Percentiles rank a stretch among this genome's conserved stretches.
These are phyloP conservation scores for Phytophthora multivora DNA, from an alignment of 352 stramenopile species.

Conservation along the genomic window DNA sequence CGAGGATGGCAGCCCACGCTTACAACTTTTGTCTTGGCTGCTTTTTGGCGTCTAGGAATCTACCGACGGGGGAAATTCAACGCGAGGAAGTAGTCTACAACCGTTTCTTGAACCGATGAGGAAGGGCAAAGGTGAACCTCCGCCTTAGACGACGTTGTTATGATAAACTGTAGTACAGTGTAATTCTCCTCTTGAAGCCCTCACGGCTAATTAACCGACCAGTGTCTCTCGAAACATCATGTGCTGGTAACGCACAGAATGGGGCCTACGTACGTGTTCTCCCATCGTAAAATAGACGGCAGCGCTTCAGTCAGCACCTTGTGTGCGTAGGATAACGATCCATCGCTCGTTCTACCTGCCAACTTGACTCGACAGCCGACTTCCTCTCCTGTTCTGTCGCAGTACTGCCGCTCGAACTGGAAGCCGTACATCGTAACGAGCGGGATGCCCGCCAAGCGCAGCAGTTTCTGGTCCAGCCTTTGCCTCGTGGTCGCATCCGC, in stretches of 20 bases:
- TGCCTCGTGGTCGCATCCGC: constrained; percentile 8
- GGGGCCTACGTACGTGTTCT: constrained; percentile 40
- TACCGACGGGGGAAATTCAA: constrained; percentile 33
- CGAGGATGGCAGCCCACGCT: constrained; percentile 17
- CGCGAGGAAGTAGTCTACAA: constrained; percentile 39
- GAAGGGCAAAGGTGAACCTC: background rate
- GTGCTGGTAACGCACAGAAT: constrained; percentile 32
- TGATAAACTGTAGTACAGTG: background rate
- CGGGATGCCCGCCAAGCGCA: constrained; percentile 19
- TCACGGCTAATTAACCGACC: no score
- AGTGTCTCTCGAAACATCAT: no score
- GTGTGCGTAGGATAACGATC: constrained; percentile 35
- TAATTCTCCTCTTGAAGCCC: no score
- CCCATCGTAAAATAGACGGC: constrained; percentile 46
- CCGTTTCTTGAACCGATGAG: background rate
- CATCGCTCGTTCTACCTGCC: constrained; percentile 34
- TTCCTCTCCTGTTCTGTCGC: constrained; percentile 7
- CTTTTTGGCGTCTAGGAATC: constrained; percentile 35
- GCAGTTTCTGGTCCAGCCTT: constrained; percentile 29
- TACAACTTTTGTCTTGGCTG: constrained; percentile 50
- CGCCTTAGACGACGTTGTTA: no score
- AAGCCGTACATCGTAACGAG: constrained; percentile 49
- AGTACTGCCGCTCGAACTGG: constrained; percentile 28
- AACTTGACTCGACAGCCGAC: constrained; percentile 38
- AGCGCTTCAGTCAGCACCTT: constrained; percentile 44